phyloP scores from a whole-genome alignment of 192 early-diverging fungal genomes.

The Gonapodya sp. region DNA sequence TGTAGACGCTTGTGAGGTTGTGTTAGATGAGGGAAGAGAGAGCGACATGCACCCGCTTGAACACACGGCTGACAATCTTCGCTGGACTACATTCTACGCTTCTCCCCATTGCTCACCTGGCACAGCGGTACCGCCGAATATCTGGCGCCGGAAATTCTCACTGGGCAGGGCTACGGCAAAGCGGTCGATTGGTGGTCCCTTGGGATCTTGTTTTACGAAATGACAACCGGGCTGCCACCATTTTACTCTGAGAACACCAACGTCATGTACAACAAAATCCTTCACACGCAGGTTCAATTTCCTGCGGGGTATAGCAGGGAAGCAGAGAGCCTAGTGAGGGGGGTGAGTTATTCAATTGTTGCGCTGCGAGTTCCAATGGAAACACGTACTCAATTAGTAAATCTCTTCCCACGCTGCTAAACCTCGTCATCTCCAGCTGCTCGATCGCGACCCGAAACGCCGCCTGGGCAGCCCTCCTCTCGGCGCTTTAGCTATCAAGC shows the following conservation, averaged over 20 bases:
- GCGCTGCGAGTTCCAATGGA: neutral
- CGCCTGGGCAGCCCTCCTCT: conserved; percentile 42
- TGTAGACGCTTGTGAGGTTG: conserved; percentile 16
- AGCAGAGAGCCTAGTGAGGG: conserved; percentile 32
- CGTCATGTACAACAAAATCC: conserved; percentile 48
- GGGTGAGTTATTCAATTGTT: conserved; percentile 22
- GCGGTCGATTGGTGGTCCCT: conserved; percentile 77
- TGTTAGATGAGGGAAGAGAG: too few species aligned
- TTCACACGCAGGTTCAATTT: conserved; percentile 40
- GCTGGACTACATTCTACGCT: neutral
- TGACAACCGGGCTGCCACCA: conserved; percentile 57
- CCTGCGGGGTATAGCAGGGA: conserved; percentile 30
- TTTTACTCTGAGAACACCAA: conserved; percentile 45
- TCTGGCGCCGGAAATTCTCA: conserved; percentile 77
- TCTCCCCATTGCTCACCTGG: conserved; percentile 28
- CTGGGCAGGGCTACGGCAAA: conserved; percentile 57
- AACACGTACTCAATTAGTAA: neutral
- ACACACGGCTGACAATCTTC: conserved; percentile 32
- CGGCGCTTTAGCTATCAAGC: conserved; percentile 48
- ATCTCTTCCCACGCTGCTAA: neutral
- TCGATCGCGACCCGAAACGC: conserved; percentile 49
- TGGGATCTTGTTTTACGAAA: conserved; percentile 65
- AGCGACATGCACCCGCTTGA: too few species aligned
- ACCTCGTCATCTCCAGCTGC: conserved; percentile 25
- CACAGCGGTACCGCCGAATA: conserved; percentile 87